These are phyloP conservation scores for Senna siamea DNA, from an alignment of 306 rosid species.

Conservation along the genomic window DNA sequence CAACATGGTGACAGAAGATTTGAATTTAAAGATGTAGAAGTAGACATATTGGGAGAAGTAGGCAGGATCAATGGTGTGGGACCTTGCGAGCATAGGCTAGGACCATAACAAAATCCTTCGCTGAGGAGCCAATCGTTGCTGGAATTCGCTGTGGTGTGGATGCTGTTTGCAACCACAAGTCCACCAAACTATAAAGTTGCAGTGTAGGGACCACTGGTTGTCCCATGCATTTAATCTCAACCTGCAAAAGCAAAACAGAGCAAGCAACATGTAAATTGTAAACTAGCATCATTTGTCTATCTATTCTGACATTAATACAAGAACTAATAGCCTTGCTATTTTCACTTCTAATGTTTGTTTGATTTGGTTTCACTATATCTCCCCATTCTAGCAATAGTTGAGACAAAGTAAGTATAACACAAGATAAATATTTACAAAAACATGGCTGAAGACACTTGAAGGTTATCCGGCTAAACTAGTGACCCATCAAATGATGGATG, in stretches of 20 bases:
- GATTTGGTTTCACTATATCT: constrained; percentile 5
- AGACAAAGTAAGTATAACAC: not conserved
- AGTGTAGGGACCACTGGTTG: constrained; percentile 58
- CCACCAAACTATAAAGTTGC: constrained; percentile 55
- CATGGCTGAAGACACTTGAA: not conserved
- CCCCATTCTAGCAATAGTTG: not conserved
- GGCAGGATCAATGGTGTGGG: constrained; percentile 41
- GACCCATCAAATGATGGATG: not conserved
- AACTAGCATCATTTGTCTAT: no score
- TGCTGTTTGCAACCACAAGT: constrained; percentile 65
- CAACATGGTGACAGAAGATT: not conserved
- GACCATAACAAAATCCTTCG: constrained; percentile 65
- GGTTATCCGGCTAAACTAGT: no score
- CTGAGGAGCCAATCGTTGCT: constrained; percentile 60
- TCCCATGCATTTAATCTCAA: constrained; percentile 81
- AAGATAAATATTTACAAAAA: not conserved
- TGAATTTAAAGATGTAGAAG: constrained; percentile 2
- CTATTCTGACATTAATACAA: no score
- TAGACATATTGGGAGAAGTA: constrained; percentile 5
- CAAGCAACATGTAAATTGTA: constrained; percentile 15
- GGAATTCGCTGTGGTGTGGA: constrained; percentile 51
- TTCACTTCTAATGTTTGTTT: not conserved
- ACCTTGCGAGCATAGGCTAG: constrained; percentile 65
- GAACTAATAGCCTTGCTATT: no score
- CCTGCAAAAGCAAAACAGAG: constrained; percentile 56